Evolutionary conservation across 1,139 yeast genomes (phyloP), one percentile per base, ranked within the genome.

Genomic region (Sugiyamaella neomexicana): DNA sequence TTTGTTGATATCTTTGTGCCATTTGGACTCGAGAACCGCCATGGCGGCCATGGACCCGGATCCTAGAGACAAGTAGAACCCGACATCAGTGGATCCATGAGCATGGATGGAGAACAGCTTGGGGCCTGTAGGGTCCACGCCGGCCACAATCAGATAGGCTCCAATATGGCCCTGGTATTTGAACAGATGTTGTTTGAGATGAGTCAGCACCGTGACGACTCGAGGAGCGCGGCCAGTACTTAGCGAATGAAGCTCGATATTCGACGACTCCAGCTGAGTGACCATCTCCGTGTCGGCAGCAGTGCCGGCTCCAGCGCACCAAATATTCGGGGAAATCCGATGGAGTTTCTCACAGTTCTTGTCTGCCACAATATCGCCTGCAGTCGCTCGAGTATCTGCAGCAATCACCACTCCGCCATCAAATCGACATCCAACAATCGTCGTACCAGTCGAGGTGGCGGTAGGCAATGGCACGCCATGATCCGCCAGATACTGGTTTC

Each of bases 221-320:
- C 99, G 79, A 39, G 99, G 98, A 62, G 84, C 82, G 63, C 98
- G 83, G 61, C 83, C 83, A 50, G 93, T 85, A 62, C 86, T 83
- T 72, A 90, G 76, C 16, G 95, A 78, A 72, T 91, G 99, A 61
- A 93, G 76, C 72, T 93, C 99, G 63, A 93, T 77, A 70, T 91
- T 91, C 49, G 96, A 89, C 31, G 91, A 83, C 65, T 90, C 90
- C 68, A 93, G 79, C 72, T 89, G 96, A 5, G 99, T 93, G 29
- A 89, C 96, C 88, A 87, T 86, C 70, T 93, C 98, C 9, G 97
- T 93, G 70, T 93, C 99, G n/a, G 99, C 99, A 45, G 99, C 99
- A 16, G 99, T 93, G 71, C 99, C 99, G 2, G 99, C 99, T 65
- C 99, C 99, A 53, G 97, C 97, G 82, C 98, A 93, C 99, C 99